Conservation (phyloP, 371 early-diverging fungal genomes). For the Batkoa obscura region DNA sequence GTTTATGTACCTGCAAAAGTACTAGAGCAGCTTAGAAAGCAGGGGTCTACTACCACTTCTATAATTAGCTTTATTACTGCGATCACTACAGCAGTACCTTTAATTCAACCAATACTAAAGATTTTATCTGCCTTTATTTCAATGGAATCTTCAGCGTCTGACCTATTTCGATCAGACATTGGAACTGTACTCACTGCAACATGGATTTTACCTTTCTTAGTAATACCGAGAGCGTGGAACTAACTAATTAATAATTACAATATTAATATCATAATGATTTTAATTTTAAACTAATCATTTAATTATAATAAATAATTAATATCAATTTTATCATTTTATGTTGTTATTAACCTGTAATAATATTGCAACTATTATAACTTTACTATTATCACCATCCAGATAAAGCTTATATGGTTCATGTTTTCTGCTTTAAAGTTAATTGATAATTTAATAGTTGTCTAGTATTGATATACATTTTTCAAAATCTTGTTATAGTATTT, state of each 20-base stretch:
- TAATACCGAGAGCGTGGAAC: conserved; percentile 1
- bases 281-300: no score
- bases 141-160: conserved; percentile 4
- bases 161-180: neutral
- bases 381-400: no score
- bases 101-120: neutral
- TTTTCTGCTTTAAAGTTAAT: no score
- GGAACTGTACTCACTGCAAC: conserved; percentile 3
- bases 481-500: no score
- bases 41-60: neutral
- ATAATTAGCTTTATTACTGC: neutral
- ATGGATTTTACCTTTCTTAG: conserved; percentile 3
- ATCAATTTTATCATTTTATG: no score
- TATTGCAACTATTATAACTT: no score
- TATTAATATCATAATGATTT: no score
- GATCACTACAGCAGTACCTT: neutral
- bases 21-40: neutral
- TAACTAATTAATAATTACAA: neutral
- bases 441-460: no score
- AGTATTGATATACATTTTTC: no score
- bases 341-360: no score
- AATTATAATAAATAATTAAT: no score
- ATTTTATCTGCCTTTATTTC: conserved; percentile 4
- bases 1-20: neutral
- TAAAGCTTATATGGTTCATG: no score